A percentile compares a stretch with the other conserved stretches of the same genome.
These are phyloP conservation scores for Termitomyces sp. DNA, from an alignment of 768 basidiomycete species.

Conservation along the genomic window DNA sequence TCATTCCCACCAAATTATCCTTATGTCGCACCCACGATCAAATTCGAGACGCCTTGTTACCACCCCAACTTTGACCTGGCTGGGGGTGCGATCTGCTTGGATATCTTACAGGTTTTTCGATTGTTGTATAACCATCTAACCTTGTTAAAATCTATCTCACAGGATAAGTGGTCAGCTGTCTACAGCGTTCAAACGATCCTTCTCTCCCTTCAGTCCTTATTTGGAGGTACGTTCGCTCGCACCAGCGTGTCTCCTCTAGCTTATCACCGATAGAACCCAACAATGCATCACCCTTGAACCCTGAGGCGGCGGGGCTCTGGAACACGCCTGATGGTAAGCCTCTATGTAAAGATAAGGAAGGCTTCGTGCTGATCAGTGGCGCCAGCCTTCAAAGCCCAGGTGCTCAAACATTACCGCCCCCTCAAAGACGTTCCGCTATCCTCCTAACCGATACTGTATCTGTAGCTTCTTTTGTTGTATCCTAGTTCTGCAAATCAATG, in stretches of 20 bases:
- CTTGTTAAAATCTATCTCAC: not conserved
- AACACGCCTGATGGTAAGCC: slow-evolving; percentile 52
- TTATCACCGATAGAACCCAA: slow-evolving; percentile 64
- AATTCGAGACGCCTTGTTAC: slow-evolving; percentile 85
- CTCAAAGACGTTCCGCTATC: slow-evolving; percentile 30
- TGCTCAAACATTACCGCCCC: slow-evolving; percentile 69
- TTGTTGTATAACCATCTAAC: not conserved
- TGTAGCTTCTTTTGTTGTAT: slow-evolving; percentile 12
- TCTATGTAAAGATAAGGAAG: not conserved
- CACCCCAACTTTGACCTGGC: slow-evolving; percentile 87
- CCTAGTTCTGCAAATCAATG: slow-evolving; percentile 1
- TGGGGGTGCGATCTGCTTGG: slow-evolving; percentile 75
- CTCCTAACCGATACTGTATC: slow-evolving; percentile 13
- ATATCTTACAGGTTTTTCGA: slow-evolving; percentile 71
- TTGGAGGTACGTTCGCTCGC: slow-evolving; percentile 65
- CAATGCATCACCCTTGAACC: slow-evolving; percentile 86
- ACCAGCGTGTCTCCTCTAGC: not conserved
- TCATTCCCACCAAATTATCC: slow-evolving; percentile 87
- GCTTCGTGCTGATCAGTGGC: not conserved
- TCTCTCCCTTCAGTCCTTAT: slow-evolving; percentile 78
- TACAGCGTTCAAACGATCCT: slow-evolving; percentile 90
- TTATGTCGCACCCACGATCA: slow-evolving; percentile 78
- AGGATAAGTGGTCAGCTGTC: slow-evolving; percentile 94
- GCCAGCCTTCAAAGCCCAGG: slow-evolving; percentile 64
- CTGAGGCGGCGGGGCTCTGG: slow-evolving; percentile 84